These are phyloP conservation scores for Immersiporthe knoxdaviesiana DNA, from an alignment of 2,329 filamentous ascomycete genomes.

Conservation along the genomic window DNA sequence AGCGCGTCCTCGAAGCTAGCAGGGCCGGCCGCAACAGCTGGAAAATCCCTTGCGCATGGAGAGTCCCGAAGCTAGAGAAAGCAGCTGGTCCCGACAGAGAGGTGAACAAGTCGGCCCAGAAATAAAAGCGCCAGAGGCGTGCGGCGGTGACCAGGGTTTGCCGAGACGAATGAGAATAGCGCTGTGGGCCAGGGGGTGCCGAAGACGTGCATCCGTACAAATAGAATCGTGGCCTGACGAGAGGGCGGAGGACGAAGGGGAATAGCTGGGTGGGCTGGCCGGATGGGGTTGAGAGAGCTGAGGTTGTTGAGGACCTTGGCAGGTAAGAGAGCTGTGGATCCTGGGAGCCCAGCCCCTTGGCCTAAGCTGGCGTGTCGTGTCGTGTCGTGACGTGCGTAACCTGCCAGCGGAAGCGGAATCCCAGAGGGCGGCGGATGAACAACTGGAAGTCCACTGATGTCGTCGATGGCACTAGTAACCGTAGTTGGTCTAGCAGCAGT, in stretches of 20 bases:
- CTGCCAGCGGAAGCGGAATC: background rate
- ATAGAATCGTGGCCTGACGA: background rate
- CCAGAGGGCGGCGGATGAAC: conserved; percentile 6
- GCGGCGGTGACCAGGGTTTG: conserved; percentile 4
- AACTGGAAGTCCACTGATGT: conserved; percentile 9
- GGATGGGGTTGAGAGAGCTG: background rate
- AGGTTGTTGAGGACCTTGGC: background rate
- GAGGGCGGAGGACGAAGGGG: background rate
- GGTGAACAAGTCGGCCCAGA: conserved; percentile 2
- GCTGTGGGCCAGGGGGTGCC: background rate
- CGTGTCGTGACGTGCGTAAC: background rate
- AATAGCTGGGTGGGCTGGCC: background rate
- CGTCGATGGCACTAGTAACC: conserved; percentile 4
- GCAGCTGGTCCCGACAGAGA: background rate
- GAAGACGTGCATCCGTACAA: conserved; percentile 2
- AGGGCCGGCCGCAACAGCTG: background rate
- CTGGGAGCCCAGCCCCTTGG: background rate
- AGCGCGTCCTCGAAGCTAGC: background rate
- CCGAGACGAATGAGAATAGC: background rate
- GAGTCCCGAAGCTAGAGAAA: background rate
- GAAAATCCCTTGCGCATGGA: background rate
- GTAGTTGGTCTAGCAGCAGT: conserved; percentile 1
- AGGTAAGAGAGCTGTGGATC: background rate
- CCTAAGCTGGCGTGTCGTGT: conserved; percentile 5
- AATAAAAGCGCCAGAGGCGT: background rate